A percentile compares a stretch with the other conserved stretches of the same genome.
phyloP scores from a whole-genome alignment of 2,329 filamentous ascomycete genomes.

The Blastomyces emzantsi region DNA sequence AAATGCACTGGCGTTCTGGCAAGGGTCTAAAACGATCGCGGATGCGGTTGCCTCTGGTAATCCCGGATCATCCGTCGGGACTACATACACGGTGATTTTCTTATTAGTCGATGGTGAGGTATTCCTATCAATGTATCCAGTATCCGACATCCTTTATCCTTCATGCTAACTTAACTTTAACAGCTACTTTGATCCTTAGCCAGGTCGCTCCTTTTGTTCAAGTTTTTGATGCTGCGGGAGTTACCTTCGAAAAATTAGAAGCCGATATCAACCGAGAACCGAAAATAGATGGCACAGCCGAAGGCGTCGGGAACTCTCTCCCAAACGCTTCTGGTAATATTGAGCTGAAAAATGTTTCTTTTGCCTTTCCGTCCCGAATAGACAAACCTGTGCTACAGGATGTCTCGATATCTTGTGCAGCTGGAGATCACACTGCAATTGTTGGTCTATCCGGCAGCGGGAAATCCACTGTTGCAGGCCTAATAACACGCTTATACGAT shows the following conservation, averaged over 20 bases:
- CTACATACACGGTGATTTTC: constrained; percentile 49
- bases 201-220: constrained; percentile 42
- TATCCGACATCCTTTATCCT: background rate
- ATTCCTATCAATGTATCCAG: background rate
- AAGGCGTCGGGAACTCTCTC: constrained; percentile 18
- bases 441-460: constrained; percentile 49
- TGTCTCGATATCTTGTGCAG: constrained; percentile 57
- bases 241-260: constrained; percentile 50
- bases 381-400: constrained; percentile 23
- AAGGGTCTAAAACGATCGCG: constrained; percentile 49
- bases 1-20: constrained; percentile 57
- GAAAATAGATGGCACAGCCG: constrained; percentile 37
- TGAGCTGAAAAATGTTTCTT: constrained; percentile 30
- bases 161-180: constrained; percentile 7
- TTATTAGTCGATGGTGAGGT: constrained; percentile 43
- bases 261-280: constrained; percentile 48
- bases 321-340: constrained; percentile 24
- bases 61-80: constrained; percentile 37
- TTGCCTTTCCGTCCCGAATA: constrained; percentile 40
- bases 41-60: constrained; percentile 19
- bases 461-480: constrained; percentile 37
- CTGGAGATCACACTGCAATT: constrained; percentile 74
- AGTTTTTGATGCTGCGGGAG: constrained; percentile 41
- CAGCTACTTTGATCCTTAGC: constrained; percentile 40
- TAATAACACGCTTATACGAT: constrained; percentile 56